phyloP scores from a whole-genome alignment of 495 filamentous ascomycete species.

The Daldinia bambusicola region DNA sequence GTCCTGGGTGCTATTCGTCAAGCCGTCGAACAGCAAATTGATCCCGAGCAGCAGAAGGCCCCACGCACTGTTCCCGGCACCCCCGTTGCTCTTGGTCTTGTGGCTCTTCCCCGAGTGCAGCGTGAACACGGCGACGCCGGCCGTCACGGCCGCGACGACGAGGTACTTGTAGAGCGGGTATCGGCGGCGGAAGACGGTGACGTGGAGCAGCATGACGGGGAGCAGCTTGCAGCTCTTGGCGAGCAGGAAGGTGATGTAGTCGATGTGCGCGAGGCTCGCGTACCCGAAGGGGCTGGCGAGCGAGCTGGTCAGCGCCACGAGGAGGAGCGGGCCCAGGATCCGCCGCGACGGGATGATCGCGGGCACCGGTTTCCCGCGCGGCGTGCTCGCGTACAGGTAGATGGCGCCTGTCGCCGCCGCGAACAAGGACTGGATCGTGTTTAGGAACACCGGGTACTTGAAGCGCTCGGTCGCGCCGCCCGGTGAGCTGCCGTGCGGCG shows the following conservation, averaged over 20 bases:
- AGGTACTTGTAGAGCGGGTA: constrained; percentile 98
- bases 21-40: constrained; percentile 93
- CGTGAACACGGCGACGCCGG: constrained; percentile 94
- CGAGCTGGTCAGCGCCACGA: constrained; percentile 86
- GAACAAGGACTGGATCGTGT: constrained; percentile 94
- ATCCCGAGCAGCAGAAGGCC: constrained; percentile 87
- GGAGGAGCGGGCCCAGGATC: constrained; percentile 81
- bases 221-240: constrained; percentile 98
- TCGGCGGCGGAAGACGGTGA: constrained; percentile 87
- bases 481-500: constrained; percentile 72
- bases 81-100: constrained; percentile 58
- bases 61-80: constrained; percentile 73
- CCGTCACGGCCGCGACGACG: constrained; percentile 88
- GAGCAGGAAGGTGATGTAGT: constrained; percentile 98
- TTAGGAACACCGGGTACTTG: constrained; percentile 91
- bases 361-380: constrained; percentile 57
- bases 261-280: constrained; percentile 90
- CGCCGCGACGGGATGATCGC: constrained; percentile 78
- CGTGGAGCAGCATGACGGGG: constrained; percentile 95
- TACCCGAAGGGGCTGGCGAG: constrained; percentile 96
- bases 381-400: constrained; percentile 79
- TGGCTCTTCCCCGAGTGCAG: constrained; percentile 76
- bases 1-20: constrained; percentile 97
- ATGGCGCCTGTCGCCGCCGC: constrained; percentile 81
- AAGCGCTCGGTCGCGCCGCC: constrained; percentile 71